phyloP scores from a whole-genome alignment of 805 yeast species.

The Cephaloascus fragrans region DNA sequence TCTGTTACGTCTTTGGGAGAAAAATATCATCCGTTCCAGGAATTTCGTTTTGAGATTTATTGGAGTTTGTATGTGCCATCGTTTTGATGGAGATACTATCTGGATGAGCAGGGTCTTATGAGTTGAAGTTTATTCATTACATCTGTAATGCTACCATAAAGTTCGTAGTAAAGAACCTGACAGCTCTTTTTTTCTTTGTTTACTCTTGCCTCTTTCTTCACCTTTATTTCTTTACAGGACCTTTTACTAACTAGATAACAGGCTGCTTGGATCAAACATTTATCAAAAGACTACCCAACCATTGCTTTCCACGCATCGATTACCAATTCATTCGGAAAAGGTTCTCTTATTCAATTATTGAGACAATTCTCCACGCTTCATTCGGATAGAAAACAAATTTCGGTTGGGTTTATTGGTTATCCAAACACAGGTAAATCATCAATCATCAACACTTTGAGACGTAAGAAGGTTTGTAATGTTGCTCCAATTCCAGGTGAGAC shows the following conservation, averaged over 20 bases:
- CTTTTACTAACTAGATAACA: constrained; percentile 28
- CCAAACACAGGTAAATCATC: constrained; percentile 98
- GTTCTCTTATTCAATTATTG: constrained; percentile 84
- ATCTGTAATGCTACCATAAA: constrained; percentile 18
- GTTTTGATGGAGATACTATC: constrained; percentile 35
- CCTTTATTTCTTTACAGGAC: constrained; percentile 7
- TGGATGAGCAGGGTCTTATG: constrained; percentile 51
- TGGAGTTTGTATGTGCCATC: constrained; percentile 29
- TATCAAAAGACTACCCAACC: constrained; percentile 88
- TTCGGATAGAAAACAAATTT: constrained; percentile 88
- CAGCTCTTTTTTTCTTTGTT: constrained; percentile 24
- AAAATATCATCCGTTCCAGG: constrained; percentile 48
- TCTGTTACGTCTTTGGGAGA: constrained; percentile 99
- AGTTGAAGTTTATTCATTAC: constrained; percentile 56
- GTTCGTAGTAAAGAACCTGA: constrained; percentile 89
- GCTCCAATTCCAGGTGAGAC: constrained; percentile 99
- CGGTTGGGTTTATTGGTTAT: constrained; percentile 95
- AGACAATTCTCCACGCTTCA: constrained; percentile 90
- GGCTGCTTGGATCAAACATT: constrained; percentile 99
- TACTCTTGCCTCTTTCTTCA: constrained; percentile 4
- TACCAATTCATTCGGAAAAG: constrained; percentile 96
- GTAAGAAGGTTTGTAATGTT: constrained; percentile 91
- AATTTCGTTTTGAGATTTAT: constrained; percentile 37
- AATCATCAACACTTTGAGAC: constrained; percentile 85
- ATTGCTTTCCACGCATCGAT: constrained; percentile 97